Conservation (phyloP, 441 rosid species). For the Pelargonium cotyledonis region DNA sequence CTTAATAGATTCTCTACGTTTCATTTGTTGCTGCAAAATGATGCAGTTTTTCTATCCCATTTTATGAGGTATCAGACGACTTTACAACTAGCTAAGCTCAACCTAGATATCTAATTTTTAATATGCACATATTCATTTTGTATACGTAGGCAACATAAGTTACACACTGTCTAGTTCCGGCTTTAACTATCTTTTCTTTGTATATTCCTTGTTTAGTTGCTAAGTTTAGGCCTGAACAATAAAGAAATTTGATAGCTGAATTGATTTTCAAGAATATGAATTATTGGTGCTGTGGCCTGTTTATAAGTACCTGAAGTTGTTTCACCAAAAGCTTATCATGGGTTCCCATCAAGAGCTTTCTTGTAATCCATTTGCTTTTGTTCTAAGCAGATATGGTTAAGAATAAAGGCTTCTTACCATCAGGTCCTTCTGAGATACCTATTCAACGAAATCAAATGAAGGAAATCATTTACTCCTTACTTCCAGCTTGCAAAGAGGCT, state of each 20-base stretch:
- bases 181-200: not conserved
- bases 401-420: slow-evolving; percentile 96
- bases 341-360: slow-evolving; percentile 16
- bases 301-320: not conserved
- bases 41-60: not conserved
- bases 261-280: not conserved
- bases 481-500: slow-evolving; percentile 90
- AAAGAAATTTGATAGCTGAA: not conserved
- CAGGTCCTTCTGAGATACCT: slow-evolving; percentile 95
- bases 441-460: slow-evolving; percentile 80
- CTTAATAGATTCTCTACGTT: not conserved
- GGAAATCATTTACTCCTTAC: slow-evolving; percentile 73
- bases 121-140: not conserved
- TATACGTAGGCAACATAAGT: not conserved
- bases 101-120: too few relatives aligned
- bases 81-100: too few relatives aligned
- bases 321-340: not conserved
- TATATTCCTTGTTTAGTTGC: not conserved
- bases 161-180: not conserved
- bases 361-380: slow-evolving; percentile 21
- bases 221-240: not conserved
- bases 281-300: slow-evolving; percentile 11
- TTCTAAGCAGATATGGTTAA: slow-evolving; percentile 86
- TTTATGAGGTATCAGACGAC: too few relatives aligned
- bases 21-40: not conserved